Conservation (phyloP, 1,284 basidiomycete species). For the Sanghuangporus sanghuang region DNA sequence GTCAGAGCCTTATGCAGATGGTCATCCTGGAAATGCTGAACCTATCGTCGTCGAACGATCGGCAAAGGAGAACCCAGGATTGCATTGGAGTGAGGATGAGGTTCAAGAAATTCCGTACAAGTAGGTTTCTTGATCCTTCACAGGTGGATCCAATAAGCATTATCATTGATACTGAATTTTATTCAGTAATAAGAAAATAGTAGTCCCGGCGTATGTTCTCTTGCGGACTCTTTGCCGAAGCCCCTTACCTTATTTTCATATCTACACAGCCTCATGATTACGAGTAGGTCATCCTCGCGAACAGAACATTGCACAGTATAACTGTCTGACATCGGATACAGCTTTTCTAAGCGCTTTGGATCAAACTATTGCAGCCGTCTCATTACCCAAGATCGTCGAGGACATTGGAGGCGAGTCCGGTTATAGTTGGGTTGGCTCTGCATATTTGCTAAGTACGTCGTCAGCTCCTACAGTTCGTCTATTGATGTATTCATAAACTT, state of each 20-base stretch:
- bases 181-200: slow-evolving; percentile 12
- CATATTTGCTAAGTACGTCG: slow-evolving; percentile 31
- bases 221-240: neutral
- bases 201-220: slow-evolving; percentile 7
- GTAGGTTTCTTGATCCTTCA: neutral
- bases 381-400: slow-evolving; percentile 26
- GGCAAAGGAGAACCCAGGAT: slow-evolving; percentile 4
- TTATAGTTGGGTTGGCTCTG: slow-evolving; percentile 21
- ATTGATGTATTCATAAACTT: slow-evolving; percentile 5
- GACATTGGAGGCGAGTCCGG: slow-evolving; percentile 29
- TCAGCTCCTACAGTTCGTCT: slow-evolving; percentile 12
- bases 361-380: slow-evolving; percentile 30
- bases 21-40: neutral
- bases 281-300: neutral
- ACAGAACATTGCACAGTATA: too few relatives aligned
- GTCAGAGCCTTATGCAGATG: neutral
- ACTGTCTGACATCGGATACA: neutral
- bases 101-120: slow-evolving; percentile 16
- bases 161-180: neutral
- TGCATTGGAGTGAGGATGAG: slow-evolving; percentile 13
- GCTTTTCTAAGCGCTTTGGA: slow-evolving; percentile 31
- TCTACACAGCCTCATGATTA: slow-evolving; percentile 7
- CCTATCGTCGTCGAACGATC: slow-evolving; percentile 10
- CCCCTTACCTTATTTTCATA: neutral
- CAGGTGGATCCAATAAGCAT: neutral